A percentile compares a stretch with the other conserved stretches of the same genome.
Conservation (phyloP, 2,329 filamentous ascomycete genomes). For the Purpureocillium lavendulum region DNA sequence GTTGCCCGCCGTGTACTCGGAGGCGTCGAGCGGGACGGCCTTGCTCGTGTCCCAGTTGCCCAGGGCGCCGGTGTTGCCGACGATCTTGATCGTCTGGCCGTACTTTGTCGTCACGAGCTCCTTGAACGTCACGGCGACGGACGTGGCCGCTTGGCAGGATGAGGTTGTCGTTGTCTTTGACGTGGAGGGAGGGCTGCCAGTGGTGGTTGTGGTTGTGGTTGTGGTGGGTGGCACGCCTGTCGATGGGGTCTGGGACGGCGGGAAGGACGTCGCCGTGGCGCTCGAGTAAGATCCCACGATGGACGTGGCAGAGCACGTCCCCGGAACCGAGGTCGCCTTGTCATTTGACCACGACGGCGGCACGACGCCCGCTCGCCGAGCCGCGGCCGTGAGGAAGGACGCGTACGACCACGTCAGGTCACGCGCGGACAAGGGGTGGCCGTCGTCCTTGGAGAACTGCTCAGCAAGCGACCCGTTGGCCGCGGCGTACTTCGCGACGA, state of each 20-base stretch:
- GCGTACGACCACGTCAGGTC: conserved; percentile 71
- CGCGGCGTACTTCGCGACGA: conserved; percentile 55
- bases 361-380: conserved; percentile 45
- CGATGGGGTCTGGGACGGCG: conserved; percentile 36
- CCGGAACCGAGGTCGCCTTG: conserved; percentile 37
- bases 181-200: not conserved
- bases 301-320: conserved; percentile 37
- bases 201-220: conserved; percentile 16
- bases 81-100: conserved; percentile 59
- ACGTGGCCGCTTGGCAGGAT: conserved; percentile 28
- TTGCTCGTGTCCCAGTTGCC: conserved; percentile 51
- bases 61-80: conserved; percentile 49
- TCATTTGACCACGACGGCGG: conserved; percentile 48
- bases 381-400: conserved; percentile 55
- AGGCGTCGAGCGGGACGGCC: conserved; percentile 49
- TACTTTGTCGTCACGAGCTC: conserved; percentile 46
- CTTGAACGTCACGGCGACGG: conserved; percentile 55
- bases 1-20: conserved; percentile 48
- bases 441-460: conserved; percentile 51
- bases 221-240: conserved; percentile 20
- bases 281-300: conserved; percentile 42
- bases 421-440: conserved; percentile 49
- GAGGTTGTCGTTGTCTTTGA: conserved; percentile 14
- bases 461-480: conserved; percentile 57
- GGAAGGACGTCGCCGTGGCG: conserved; percentile 39